These are phyloP conservation scores for Nakazawaea holstii DNA, from an alignment of 805 yeast species.

Conservation along the genomic window DNA sequence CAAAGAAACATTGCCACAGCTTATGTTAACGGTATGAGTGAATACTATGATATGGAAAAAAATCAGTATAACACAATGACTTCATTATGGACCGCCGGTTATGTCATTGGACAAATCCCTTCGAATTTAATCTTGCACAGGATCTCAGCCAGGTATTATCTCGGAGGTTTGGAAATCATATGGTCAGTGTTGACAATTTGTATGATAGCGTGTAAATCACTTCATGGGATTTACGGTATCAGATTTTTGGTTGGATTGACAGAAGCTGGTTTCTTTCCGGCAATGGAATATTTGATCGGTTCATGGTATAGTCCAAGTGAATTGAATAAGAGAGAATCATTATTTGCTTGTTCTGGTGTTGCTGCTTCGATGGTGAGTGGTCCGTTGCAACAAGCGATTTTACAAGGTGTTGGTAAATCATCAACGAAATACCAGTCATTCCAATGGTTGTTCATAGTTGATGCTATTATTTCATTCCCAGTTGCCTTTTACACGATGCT, in stretches of 20 bases:
- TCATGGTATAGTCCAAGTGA: constrained; percentile 30
- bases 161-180: constrained; percentile 36
- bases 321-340: constrained; percentile 28
- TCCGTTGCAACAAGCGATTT: constrained; percentile 30
- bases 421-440: constrained; percentile 25
- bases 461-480: constrained; percentile 31
- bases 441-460: constrained; percentile 43
- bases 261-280: constrained; percentile 47
- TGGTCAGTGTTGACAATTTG: constrained; percentile 39
- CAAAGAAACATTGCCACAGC: constrained; percentile 39
- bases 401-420: constrained; percentile 19
- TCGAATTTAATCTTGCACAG: constrained; percentile 37
- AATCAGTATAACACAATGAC: constrained; percentile 39
- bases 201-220: constrained; percentile 26
- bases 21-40: constrained; percentile 42
- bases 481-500: constrained; percentile 36
- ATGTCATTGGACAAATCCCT: constrained; percentile 46
- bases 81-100: constrained; percentile 45
- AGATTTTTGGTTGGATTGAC: constrained; percentile 36
- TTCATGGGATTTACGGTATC: constrained; percentile 19
- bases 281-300: constrained; percentile 37
- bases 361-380: constrained; percentile 33
- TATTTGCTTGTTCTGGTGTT: constrained; percentile 29
- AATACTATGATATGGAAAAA: constrained; percentile 32
- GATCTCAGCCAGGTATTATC: constrained; percentile 35